Conservation (phyloP, 768 basidiomycete genomes). For the Amanita phalloides region DNA sequence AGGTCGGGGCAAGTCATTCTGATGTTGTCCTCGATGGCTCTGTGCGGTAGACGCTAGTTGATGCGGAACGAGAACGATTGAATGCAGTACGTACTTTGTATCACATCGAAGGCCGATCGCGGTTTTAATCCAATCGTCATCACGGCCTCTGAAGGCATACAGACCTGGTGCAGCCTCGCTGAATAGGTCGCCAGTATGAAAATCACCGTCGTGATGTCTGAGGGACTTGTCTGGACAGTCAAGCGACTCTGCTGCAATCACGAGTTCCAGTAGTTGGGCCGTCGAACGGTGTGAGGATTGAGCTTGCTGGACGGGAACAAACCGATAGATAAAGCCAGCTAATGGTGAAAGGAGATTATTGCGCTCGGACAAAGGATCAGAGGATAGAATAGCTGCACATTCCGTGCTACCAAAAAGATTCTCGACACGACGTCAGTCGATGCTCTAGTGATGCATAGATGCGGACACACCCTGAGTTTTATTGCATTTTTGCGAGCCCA, state of each 20-base stretch:
- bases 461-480: constrained; percentile 43
- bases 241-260: constrained; percentile 53
- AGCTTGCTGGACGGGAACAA: constrained; percentile 41
- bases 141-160: constrained; percentile 60
- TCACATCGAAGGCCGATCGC: constrained; percentile 72
- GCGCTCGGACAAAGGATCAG: constrained; percentile 40
- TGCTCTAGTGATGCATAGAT: constrained; percentile 7
- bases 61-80: background rate
- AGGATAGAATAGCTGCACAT: constrained; percentile 61
- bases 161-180: constrained; percentile 44
- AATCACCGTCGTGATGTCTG: constrained; percentile 53
- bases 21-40: constrained; percentile 71
- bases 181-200: constrained; percentile 80
- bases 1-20: constrained; percentile 53
- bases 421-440: constrained; percentile 23
- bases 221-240: constrained; percentile 59
- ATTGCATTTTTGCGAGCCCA: constrained; percentile 60
- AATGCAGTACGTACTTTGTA: constrained; percentile 40
- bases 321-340: constrained; percentile 58
- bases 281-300: constrained; percentile 41
- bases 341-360: constrained; percentile 44
- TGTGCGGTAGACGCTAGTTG: constrained; percentile 10
- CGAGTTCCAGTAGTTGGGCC: constrained; percentile 50
- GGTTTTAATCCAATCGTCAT: constrained; percentile 83
- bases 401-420: constrained; percentile 81